Evolutionary conservation across 108 stramenopile genomes (phyloP).

Genomic region (Skeletonema tropicum): DNA sequence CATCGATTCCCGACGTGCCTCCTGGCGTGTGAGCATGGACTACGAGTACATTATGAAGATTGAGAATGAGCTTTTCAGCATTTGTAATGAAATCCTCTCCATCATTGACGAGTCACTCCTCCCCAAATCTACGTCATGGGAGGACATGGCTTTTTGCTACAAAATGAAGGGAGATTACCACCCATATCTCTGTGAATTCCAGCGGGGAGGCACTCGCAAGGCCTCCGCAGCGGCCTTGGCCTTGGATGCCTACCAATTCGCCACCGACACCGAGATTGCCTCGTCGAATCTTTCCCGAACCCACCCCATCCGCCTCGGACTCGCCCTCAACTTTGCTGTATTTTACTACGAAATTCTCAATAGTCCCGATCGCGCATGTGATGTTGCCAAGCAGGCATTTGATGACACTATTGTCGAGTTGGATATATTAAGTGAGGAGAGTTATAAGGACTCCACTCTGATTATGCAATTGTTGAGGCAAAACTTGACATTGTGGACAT

Average conservation of each 20-base stretch:
- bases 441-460: slow-evolving; percentile 99
- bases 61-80: slow-evolving; percentile 91
- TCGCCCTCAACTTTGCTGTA: too few relatives aligned
- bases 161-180: slow-evolving; percentile 99
- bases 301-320: too few relatives aligned
- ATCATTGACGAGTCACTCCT: slow-evolving; percentile 98
- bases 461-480: slow-evolving; percentile 99
- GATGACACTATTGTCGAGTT: slow-evolving; percentile 99
- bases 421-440: slow-evolving; percentile 98
- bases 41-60: slow-evolving; percentile 92
- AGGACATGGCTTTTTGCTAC: slow-evolving; percentile 99
- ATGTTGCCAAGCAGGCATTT: too few relatives aligned
- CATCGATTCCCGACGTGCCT: slow-evolving; percentile 98
- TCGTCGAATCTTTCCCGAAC: too few relatives aligned
- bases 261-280: too few relatives aligned
- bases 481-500: slow-evolving; percentile 99
- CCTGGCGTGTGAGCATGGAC: slow-evolving; percentile 99
- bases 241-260: too few relatives aligned
- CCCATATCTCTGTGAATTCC: slow-evolving; percentile 96
- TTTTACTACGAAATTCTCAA: too few relatives aligned
- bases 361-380: too few relatives aligned
- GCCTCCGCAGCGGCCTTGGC: slow-evolving; percentile 92
- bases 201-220: slow-evolving; percentile 87
- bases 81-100: slow-evolving; percentile 97
- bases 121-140: slow-evolving; percentile 96